Base-by-base conservation (phyloP, 768 basidiomycete species). In the Kwoniella botswanensis region DNA sequence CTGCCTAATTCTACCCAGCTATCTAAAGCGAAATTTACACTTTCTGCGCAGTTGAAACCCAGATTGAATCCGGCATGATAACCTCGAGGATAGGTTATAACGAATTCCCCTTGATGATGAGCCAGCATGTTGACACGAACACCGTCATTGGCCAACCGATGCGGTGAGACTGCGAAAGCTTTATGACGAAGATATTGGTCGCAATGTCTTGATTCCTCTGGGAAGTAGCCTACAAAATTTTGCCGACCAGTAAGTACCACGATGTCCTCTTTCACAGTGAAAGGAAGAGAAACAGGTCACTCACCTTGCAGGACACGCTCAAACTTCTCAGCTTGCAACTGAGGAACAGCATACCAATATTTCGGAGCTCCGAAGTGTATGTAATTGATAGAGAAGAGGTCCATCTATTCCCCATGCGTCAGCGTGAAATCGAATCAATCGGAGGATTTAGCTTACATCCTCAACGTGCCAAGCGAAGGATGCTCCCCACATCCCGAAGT, bases 391-490 rank as follows among this genome's bases (percentile, higher is more conserved):
- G 93, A 95, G 84, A 96, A 98, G 1, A 99, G 87, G 80, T 99
- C 97, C 93, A 98, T 97, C 83, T 82, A 71, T 1, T 46, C 4
- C 17, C 55, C 7, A 50, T 13, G 21, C 4, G 18, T 65, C 50
- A 60, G 57, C 59, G n/a, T 15, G 2, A 15, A 35, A 42, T 26
- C 22, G 17, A 4, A 62, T 24, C 46, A 44, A 3, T 10, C 6
- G 11, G 53, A 17, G 35, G n/a, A 35, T 22, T 2, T 13, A 9
- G 71, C 82, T 79, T 50, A 82, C 82, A 76, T 99, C 97, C 84
- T 99, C 97, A 59, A 99, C 97, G 77, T 99, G 97, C 96, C 97
- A 99, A 0, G 94, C 93, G 84, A 98, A 98, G 0, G 94, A 94
- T 24, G 96, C 96, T 62, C 94, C 87, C 97, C 97, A 99, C 95